phyloP scores from a whole-genome alignment of 83 land plant genomes.

The Picea engelmannii region DNA sequence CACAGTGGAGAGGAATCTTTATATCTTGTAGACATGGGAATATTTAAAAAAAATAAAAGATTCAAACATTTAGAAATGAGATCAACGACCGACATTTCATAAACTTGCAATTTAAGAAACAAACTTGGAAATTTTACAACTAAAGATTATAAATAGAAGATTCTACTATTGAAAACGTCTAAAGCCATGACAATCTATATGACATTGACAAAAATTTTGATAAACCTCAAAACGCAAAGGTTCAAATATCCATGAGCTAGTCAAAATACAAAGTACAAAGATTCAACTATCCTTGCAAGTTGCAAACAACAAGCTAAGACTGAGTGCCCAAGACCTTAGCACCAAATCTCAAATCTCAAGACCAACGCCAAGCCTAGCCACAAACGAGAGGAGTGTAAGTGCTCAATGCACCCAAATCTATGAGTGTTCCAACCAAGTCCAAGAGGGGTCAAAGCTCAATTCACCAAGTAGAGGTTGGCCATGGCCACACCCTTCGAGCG shows the following conservation, averaged over 20 bases:
- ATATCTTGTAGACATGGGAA: background rate
- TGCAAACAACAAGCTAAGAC: no score
- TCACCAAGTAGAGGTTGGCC: no score
- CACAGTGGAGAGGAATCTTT: background rate
- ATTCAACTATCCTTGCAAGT: background rate
- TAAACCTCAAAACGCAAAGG: background rate
- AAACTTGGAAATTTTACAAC: background rate
- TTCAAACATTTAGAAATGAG: background rate
- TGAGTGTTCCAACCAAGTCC: no score
- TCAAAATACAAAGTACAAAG: background rate
- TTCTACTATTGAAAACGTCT: background rate
- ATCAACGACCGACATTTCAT: constrained; percentile 47
- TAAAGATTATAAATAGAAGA: background rate
- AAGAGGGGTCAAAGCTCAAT: no score
- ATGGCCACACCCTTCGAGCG: no score
- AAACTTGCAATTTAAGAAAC: background rate
- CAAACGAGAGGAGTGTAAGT: no score
- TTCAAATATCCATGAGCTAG: background rate
- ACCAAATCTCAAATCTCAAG: no score
- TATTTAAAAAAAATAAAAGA: constrained; percentile 19
- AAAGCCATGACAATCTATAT: background rate
- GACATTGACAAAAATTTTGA: background rate
- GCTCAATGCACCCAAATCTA: no score
- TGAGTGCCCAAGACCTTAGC: no score
- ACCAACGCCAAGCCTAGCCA: no score